These are phyloP conservation scores for Lipomyces chichibuensis DNA, from an alignment of 805 yeast genomes.

Conservation along the genomic window DNA sequence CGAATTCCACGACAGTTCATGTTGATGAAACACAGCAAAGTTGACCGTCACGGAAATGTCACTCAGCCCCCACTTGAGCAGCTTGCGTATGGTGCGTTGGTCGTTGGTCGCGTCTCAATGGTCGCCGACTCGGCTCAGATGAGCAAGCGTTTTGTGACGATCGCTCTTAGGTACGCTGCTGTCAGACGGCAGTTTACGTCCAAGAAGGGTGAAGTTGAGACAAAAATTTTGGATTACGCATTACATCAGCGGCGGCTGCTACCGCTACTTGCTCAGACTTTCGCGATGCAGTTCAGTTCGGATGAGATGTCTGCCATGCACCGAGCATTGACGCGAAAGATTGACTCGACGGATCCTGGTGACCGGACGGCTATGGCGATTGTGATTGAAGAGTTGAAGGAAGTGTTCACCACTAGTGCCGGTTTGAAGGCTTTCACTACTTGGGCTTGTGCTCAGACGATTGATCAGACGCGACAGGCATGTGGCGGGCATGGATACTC, in stretches of 20 bases:
- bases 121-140: conserved; percentile 81
- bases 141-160: conserved; percentile 76
- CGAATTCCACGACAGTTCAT: conserved; percentile 80
- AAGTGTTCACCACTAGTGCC: conserved; percentile 80
- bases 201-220: conserved; percentile 55
- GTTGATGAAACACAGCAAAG: conserved; percentile 78
- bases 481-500: conserved; percentile 98
- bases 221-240: conserved; percentile 81
- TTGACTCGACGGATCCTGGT: conserved; percentile 50
- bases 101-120: conserved; percentile 90
- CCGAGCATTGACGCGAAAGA: conserved; percentile 52
- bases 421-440: conserved; percentile 87
- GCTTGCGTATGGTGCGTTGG: conserved; percentile 81
- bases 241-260: conserved; percentile 85
- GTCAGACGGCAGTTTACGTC: conserved; percentile 83
- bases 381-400: conserved; percentile 68
- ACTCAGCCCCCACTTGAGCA: conserved; percentile 83
- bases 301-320: conserved; percentile 60
- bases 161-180: conserved; percentile 86
- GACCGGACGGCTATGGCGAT: conserved; percentile 53
- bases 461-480: conserved; percentile 88
- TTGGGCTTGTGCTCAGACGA: conserved; percentile 78
- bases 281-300: conserved; percentile 74
- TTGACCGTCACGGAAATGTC: conserved; percentile 70
- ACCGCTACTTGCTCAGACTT: conserved; percentile 81